A percentile compares a stretch with the other conserved stretches of the same genome.
These are phyloP conservation scores for Torrubiellomyces zombiae DNA, from an alignment of 2,329 filamentous ascomycete species.

Conservation along the genomic window DNA sequence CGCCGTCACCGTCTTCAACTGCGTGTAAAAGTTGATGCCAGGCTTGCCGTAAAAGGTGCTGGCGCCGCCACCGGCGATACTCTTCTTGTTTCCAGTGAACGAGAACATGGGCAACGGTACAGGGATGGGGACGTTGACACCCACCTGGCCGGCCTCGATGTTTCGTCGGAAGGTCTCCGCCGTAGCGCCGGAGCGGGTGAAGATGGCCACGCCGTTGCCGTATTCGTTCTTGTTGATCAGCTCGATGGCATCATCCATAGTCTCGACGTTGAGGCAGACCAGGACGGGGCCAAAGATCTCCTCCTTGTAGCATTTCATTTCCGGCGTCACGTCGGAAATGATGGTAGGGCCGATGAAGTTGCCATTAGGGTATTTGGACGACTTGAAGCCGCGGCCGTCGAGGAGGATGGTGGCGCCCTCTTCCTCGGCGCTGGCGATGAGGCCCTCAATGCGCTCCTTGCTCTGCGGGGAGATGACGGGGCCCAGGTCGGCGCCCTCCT, in stretches of 20 bases:
- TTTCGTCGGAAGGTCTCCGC: conserved; percentile 63
- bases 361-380: conserved; percentile 65
- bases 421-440: conserved; percentile 61
- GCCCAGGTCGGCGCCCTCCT: conserved; percentile 62
- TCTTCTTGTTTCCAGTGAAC: conserved; percentile 72
- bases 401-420: conserved; percentile 73
- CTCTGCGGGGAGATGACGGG: conserved; percentile 69
- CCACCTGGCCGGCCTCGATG: conserved; percentile 73
- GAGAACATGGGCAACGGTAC: conserved; percentile 56
- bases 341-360: conserved; percentile 78
- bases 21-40: conserved; percentile 88
- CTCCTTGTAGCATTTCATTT: conserved; percentile 73
- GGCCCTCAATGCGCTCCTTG: conserved; percentile 58
- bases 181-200: conserved; percentile 61
- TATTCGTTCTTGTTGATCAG: conserved; percentile 78
- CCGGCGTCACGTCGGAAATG: conserved; percentile 61
- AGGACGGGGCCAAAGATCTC: conserved; percentile 79
- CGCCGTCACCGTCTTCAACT: conserved; percentile 92
- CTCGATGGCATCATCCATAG: conserved; percentile 63
- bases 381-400: conserved; percentile 60
- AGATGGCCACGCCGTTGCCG: conserved; percentile 74
- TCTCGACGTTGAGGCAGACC: conserved; percentile 63
- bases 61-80: conserved; percentile 75
- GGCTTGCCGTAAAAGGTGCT: conserved; percentile 93
- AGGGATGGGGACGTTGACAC: conserved; percentile 70